phyloP scores from a whole-genome alignment of 2,329 filamentous ascomycete species.

The Phialemoniopsis sp. region DNA sequence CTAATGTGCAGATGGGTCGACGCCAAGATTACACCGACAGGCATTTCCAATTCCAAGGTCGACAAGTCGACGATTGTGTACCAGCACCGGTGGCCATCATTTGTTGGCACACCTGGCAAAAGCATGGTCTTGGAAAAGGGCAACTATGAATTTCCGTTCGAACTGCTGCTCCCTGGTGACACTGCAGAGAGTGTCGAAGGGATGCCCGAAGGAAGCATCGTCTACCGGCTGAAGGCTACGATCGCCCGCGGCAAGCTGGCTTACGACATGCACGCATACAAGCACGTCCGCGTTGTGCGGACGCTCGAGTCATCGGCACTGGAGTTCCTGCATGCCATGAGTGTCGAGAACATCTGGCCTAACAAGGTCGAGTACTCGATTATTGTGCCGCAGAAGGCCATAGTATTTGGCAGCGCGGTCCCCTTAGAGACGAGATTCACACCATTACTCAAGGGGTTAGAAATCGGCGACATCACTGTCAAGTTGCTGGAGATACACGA shows the following conservation, averaged over 20 bases:
- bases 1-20: conserved; percentile 43
- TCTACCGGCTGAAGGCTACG: conserved; percentile 88
- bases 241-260: conserved; percentile 83
- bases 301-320: conserved; percentile 73
- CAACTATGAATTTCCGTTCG: conserved; percentile 83
- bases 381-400: conserved; percentile 86
- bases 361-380: conserved; percentile 98
- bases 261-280: conserved; percentile 79
- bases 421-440: conserved; percentile 83
- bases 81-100: conserved; percentile 65
- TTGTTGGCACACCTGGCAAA: conserved; percentile 54
- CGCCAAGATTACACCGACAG: conserved; percentile 48
- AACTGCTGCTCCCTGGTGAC: conserved; percentile 66
- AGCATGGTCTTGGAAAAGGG: conserved; percentile 61
- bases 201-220: conserved; percentile 77
- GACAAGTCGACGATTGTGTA: conserved; percentile 58
- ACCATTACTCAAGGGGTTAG: conserved; percentile 82
- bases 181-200: conserved; percentile 89
- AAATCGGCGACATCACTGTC: conserved; percentile 77
- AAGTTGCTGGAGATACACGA: conserved; percentile 78
- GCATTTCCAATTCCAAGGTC: conserved; percentile 54
- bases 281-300: conserved; percentile 72
- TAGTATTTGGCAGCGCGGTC: conserved; percentile 87
- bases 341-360: conserved; percentile 95
- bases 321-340: conserved; percentile 83